Evolutionary conservation across 345 rosid genomes (phyloP).

Genomic region (Mangifera indica): DNA sequence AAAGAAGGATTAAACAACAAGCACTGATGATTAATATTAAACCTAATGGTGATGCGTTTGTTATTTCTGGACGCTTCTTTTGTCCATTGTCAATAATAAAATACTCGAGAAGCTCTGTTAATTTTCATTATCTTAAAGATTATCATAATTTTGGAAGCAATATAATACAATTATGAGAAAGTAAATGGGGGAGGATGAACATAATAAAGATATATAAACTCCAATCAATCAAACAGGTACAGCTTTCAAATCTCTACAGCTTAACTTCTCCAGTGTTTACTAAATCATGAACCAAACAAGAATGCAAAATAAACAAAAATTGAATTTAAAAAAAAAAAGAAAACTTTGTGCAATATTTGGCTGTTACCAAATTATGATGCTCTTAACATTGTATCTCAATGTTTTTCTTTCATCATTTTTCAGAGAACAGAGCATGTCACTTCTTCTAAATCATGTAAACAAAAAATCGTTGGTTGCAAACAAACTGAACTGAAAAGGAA

Average conservation of each 20-base stretch:
- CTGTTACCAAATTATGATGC: no score
- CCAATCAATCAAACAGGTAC: constrained; percentile 6
- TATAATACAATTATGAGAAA: not conserved
- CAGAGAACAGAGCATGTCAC: no score
- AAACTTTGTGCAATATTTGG: no score
- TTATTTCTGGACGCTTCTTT: not conserved
- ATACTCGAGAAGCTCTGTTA: not conserved
- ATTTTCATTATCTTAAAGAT: not conserved
- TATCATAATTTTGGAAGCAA: not conserved
- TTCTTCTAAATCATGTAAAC: not conserved
- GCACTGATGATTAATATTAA: no score
- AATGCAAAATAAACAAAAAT: no score
- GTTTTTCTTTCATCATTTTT: not conserved
- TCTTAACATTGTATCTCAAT: not conserved
- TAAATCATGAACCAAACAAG: no score
- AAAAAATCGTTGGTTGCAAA: no score
- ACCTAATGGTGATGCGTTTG: not conserved
- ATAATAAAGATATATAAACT: constrained; percentile 9
- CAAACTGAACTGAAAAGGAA: not conserved
- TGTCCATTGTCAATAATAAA: not conserved
- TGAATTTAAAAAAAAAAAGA: no score
- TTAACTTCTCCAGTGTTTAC: no score
- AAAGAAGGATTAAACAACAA: not conserved
- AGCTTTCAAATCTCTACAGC: no score
- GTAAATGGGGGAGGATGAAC: not conserved